Evolutionary conservation across 2,329 filamentous ascomycete genomes (phyloP), one percentile per base, ranked within the genome.

Genomic region (Cladosporium sp.): DNA sequence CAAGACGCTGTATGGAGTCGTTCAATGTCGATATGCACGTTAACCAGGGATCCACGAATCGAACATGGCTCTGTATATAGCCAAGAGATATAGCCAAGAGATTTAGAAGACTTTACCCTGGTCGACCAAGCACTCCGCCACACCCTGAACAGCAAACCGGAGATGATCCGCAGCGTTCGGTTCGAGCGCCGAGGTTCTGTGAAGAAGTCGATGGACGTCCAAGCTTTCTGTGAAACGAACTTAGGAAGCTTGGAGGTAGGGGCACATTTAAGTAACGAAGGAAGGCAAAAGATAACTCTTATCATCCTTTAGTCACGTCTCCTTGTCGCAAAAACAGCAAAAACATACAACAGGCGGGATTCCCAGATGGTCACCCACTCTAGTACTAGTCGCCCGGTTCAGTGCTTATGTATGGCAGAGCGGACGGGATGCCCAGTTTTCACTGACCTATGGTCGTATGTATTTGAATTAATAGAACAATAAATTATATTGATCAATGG

Each of bases 21-120:
- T n/a, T 32, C 52, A 34, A 55, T 55, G 15, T 54, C 34, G 18
- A 34, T 32, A 55, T 55, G 28, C 28, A 55, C 32, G 28, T 34
- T 32, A 14, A 34, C 26, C 4, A 28, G 24, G 3, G 24, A 26
- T 52, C 49, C 49, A 52, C 52, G 52, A 55, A 30, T 30, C 8
- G 26, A 34, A 30, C 18, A 55, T 8, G 26, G 14, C 28, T 55
- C 28, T 34, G 8, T 34, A 34, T n/a, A 55, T 30, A 55, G 28
- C 52, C 52, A 55, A 55, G 52, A 34, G 32, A 55, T 30, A 21
- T 21, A 34, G 52, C 24, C 52, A 55, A 55, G 52, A 34, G 32
- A 55, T 30, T 32, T 21, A 34, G 52, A 55, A 32, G 15, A 32
- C 28, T 55, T 18, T 34, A 30, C 26, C 26, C 15, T 34, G n/a